phyloP scores from a whole-genome alignment of 2,329 filamentous ascomycete genomes.

The Aspergillus japonicus region DNA sequence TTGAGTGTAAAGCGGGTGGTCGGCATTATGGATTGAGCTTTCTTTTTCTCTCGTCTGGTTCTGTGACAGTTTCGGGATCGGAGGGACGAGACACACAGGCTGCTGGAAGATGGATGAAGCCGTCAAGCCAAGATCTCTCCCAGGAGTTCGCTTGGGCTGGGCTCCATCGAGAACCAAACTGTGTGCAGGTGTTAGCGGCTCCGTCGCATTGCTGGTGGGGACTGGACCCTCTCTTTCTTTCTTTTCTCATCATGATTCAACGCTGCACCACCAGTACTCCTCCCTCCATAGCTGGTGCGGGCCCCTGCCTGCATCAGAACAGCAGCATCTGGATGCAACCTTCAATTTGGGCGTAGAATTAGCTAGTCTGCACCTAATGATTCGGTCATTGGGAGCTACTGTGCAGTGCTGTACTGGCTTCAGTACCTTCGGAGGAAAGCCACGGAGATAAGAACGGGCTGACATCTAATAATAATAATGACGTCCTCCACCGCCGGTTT shows the following conservation, averaged over 20 bases:
- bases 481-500: constrained; percentile 9
- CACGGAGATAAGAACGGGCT: constrained; percentile 10
- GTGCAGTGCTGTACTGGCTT: too few species aligned
- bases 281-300: background rate
- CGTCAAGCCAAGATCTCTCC: background rate
- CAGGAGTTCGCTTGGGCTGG: background rate
- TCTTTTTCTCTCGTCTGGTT: background rate
- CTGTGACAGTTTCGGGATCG: background rate
- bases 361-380: too few species aligned
- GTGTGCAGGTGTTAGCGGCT: background rate
- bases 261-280: background rate
- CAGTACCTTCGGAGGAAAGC: background rate
- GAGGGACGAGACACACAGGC: background rate
- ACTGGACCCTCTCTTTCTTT: background rate
- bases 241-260: background rate
- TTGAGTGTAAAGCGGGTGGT: constrained; percentile 10
- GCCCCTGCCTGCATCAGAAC: background rate
- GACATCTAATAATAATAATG: background rate
- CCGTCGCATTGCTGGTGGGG: constrained; percentile 6
- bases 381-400: too few species aligned
- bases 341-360: too few species aligned
- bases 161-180: background rate
- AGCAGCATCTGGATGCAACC: too few species aligned
- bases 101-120: background rate
- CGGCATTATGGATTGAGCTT: constrained; percentile 21